Evolutionary conservation across 148 eudicot species (phyloP), one percentile per base, ranked within the genome.

Genomic region (Rhododendron vialii): DNA sequence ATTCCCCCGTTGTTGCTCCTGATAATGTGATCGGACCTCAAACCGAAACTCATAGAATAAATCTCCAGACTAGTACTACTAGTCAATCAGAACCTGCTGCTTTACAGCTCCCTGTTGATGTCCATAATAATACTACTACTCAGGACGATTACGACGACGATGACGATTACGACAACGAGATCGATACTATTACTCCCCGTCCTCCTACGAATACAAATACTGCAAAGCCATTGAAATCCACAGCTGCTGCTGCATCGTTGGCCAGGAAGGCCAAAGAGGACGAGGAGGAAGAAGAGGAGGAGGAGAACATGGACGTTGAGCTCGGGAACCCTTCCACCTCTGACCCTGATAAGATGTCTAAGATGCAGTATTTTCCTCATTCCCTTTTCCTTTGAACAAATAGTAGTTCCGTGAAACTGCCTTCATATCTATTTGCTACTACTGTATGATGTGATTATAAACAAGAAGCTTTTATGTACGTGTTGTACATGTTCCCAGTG

Each of bases 241-340:
- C 89, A 53, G 88, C 89, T 79, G 87, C 88, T 78, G 87, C 88
- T 50, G 83, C 78, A 38, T 86, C 79, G 10, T 8, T 41, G 63
- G 51, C 77, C 57, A 88, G 88, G 61, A 95, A 95, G 90, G 67
- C 61, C 61, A 95, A 95, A 86, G 98, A 95, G 55, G 97, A 96
- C 2, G 98, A 96, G 0, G 96, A 93, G 35, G 95, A 93, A 11
- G 94, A 93, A 71, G 76, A 71, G 7, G 99, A 97, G 83, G 98
- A 95, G 84, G 98, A 96, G 57, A 95, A 94, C 88, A 93, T 94
- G 96, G 98, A 95, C 41, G 91, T 94, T 53, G 95, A 94, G 90
- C 94, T 94, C 59, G 94, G 94, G 13, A 95, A 93, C 15, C 89
- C 91, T 36, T 69, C 96, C 14, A 89, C 48, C 57, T 91, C 92